Base-by-base conservation (phyloP, 176 grass and related monocot species). In the Rhynchospora breviuscula region DNA sequence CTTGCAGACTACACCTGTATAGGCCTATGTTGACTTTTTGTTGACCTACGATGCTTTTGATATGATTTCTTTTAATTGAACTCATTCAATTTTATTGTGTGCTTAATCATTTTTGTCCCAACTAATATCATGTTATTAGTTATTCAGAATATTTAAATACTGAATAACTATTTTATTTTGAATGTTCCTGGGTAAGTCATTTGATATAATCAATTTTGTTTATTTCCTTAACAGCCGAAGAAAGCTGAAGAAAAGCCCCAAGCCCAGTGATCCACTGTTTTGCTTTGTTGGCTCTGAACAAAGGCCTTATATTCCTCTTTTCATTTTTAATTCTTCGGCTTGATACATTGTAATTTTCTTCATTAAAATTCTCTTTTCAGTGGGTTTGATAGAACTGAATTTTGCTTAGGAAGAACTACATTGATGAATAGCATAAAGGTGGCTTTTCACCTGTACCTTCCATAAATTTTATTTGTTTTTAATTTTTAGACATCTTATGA, bases 211-310 rank as follows among this genome's bases (percentile, higher is more conserved):
- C 33, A 11, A 80, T 81, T 54, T 13, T 43, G 60, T 80, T 0
- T 81, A 78, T 68, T 76, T 49, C 40, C 83, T 70, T 86, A 52
- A 71, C 93, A 93, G 93, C 93, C 93, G 31, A 97, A 93, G 77
- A 97, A 93, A 85, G 93, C 93, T 0, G 91, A 97, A 88, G 93
- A 93, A 18, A 97, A 97, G 81, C 64, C 87, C 63, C 91, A 91
- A 80, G 87, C 85, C 54, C 76, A 88, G 43, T 89, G 57, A 80
- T 84, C 12, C 7, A 68, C 17, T 18, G 3, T 82, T 23, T 29
- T 10, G 35, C 14, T 82, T 7, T 52, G 19, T 61, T 54, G 19
- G 22, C 22, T 49, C 43, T 81, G 53, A 40, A 35, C 8, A 22
- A 56, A 76, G 25, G 44, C 43, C 80, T 5, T 51, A 51, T 52